Evolutionary conservation across 306 rosid species (phyloP), one percentile per base, ranked within the genome.

Genomic region (Corylus avellana): DNA sequence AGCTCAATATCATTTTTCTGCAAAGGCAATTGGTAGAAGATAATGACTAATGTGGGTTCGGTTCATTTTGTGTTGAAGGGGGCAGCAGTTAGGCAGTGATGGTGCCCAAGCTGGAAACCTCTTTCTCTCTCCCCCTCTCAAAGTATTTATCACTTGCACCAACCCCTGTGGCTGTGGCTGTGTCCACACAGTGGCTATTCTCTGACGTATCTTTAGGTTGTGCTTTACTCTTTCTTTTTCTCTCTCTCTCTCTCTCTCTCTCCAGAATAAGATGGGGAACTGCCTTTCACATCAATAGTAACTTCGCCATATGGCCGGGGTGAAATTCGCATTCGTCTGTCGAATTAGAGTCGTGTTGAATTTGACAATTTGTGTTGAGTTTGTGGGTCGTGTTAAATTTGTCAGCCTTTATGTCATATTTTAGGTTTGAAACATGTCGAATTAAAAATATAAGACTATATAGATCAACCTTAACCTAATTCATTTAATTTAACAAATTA

Each of bases 51-150:
- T 32, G 78, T 49, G 14, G 84, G 85, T 76, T 17, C 35, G 14
- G 8, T 79, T 68, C 35, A 32, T 32, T 32, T 32, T 3, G 14
- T 72, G 35, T 32, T 1, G 35, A 32, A 32, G 0, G 50, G 76
- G 68, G 71, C 67, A 84, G 42, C n/a, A 48, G 88, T 83, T 85
- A 70, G 89, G 86, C 87, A 76, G 61, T 75, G 77, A 80, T 74
- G 72, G 17, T 56, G 80, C 78, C 70, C 35, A 77, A 72, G 13
- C 70, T 81, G n/a, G 56, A 75, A 70, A 67, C 74, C 66, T 7
- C 35, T 32, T 3, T 32, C 35, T 32, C 35, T 1, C 35, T 32
- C 35, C 2, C 35, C 35, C 35, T 32, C 61, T 66, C 48, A 51
- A 70, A 27, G 80, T 77, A 85, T 80, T 86, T 78, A 87, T 86